These are phyloP conservation scores for Dryas drummondii DNA, from an alignment of 306 rosid genomes.

Conservation along the genomic window DNA sequence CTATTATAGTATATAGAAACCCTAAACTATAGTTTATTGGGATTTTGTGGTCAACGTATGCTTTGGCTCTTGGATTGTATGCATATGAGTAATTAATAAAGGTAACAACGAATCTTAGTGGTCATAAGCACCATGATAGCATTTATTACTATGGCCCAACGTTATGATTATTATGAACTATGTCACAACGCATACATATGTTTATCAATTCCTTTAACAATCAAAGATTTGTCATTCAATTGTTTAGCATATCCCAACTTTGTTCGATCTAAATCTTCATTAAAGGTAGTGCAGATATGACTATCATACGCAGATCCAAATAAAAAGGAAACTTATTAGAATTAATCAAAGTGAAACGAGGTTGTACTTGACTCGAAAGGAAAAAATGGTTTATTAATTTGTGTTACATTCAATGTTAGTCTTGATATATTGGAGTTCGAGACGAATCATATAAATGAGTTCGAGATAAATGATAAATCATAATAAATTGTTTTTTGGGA, in stretches of 20 bases:
- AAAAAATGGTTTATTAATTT: too few relatives aligned
- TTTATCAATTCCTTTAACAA: slow-evolving; percentile 19
- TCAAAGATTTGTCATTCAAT: slow-evolving; percentile 18
- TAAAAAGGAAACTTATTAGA: too few relatives aligned
- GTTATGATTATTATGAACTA: slow-evolving; percentile 4
- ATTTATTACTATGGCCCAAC: slow-evolving; percentile 35
- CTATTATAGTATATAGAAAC: not conserved
- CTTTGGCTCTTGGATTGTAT: not conserved
- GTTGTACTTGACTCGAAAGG: too few relatives aligned
- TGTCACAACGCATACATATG: not conserved
- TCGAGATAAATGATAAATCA: too few relatives aligned
- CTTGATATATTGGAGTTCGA: too few relatives aligned
- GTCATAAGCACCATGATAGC: slow-evolving; percentile 33
- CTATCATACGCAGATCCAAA: too few relatives aligned
- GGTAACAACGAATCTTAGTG: slow-evolving; percentile 26
- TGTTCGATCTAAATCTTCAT: slow-evolving; percentile 49
- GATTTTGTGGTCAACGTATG: slow-evolving; percentile 32
- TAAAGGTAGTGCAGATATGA: slow-evolving; percentile 61
- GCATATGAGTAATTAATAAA: slow-evolving; percentile 13
- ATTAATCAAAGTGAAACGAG: too few relatives aligned
- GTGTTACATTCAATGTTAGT: too few relatives aligned
- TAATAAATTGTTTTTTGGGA: too few relatives aligned
- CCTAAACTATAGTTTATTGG: not conserved
- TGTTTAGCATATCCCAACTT: slow-evolving; percentile 37
- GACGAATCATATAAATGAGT: too few relatives aligned